Percentiles rank a stretch among this genome's conserved stretches.
Conservation (phyloP, 139 green algal genomes). For the Volvox africanus region DNA sequence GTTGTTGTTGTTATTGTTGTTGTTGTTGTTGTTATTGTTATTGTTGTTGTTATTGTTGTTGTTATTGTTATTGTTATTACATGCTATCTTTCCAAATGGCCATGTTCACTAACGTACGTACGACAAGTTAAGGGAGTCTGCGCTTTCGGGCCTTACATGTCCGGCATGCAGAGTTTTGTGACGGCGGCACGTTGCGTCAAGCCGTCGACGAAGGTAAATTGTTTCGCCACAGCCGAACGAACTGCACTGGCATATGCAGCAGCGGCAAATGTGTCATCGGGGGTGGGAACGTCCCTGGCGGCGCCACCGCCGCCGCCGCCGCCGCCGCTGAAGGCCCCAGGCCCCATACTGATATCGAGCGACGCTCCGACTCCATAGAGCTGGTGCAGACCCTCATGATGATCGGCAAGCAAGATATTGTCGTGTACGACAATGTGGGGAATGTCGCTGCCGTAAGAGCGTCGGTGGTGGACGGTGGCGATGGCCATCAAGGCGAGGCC, state of each 20-base stretch:
- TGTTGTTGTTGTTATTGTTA: no score
- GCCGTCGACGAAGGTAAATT: constrained; percentile 15
- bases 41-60: no score
- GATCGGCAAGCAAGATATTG: not conserved
- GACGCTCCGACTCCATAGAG: not conserved
- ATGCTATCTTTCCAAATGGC: no score
- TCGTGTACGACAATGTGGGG: not conserved
- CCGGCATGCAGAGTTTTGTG: constrained; percentile 10
- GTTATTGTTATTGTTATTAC: no score
- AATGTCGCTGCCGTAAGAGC: not conserved
- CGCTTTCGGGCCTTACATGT: no score
- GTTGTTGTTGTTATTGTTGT: no score
- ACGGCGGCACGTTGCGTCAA: constrained; percentile 25
- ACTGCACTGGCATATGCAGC: not conserved
- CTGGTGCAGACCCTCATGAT: not conserved
- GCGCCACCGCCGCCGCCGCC: not conserved
- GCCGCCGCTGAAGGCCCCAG: not conserved
- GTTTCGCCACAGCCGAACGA: not conserved
- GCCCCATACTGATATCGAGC: not conserved
- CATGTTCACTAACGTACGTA: no score
- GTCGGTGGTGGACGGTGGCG: not conserved
- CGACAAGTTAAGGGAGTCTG: no score
- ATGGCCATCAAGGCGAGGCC: not conserved
- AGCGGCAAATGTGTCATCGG: no score
- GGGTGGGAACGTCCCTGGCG: no score